phyloP scores from a whole-genome alignment of 306 rosid genomes.

The Cicer pinnatifidum region DNA sequence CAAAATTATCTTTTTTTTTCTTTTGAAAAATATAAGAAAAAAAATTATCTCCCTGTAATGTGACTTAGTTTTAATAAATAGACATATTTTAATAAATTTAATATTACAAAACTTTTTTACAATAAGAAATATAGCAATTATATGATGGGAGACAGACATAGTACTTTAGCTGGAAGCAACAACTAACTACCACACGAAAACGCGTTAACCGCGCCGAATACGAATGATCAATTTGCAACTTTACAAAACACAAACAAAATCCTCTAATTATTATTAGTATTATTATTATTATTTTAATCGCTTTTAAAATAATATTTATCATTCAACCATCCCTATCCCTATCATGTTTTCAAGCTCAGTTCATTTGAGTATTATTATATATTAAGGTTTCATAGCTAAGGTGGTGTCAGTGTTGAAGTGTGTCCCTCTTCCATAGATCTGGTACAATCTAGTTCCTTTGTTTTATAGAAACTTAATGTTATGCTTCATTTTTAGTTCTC shows the following conservation, averaged over 20 bases:
- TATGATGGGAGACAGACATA: slow-evolving; percentile 1
- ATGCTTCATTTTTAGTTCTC: slow-evolving; percentile 33
- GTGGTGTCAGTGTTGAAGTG: slow-evolving; percentile 35
- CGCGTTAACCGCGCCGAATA: slow-evolving; percentile 56
- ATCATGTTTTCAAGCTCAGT: slow-evolving; percentile 19
- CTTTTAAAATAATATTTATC: not conserved
- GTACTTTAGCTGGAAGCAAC: slow-evolving; percentile 45
- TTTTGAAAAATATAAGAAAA: no score
- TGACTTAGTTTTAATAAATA: no score
- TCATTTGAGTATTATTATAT: slow-evolving; percentile 19
- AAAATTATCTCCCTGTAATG: no score
- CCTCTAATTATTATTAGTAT: not conserved
- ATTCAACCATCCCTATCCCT: not conserved
- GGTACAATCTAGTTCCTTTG: slow-evolving; percentile 31
- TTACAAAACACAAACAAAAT: slow-evolving; percentile 13
- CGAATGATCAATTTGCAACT: slow-evolving; percentile 23
- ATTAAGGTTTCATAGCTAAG: slow-evolving; percentile 21
- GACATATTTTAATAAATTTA: no score
- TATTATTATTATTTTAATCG: not conserved
- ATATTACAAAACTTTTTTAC: no score
- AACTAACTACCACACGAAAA: slow-evolving; percentile 49
- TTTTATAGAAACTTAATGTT: slow-evolving; percentile 10
- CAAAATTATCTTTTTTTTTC: no score
- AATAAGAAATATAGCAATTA: no score
- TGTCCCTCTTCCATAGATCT: slow-evolving; percentile 44